A percentile compares a stretch with the other conserved stretches of the same genome.
Evolutionary conservation across 2,329 filamentous ascomycete genomes (phyloP).

Genomic region (Colletotrichum acutatum): DNA sequence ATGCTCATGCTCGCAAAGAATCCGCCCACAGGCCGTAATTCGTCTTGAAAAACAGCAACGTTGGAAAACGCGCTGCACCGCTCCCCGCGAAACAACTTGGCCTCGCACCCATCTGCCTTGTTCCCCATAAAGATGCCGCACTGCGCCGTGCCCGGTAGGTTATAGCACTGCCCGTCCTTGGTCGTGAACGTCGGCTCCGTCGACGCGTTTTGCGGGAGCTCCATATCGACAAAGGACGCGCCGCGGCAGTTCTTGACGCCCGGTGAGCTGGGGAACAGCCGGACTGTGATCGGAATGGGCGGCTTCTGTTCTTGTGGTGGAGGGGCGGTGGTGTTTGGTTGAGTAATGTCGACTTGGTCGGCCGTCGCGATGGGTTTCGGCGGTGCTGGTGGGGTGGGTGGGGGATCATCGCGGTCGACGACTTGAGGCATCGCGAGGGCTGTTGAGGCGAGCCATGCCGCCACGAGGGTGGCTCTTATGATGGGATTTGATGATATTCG

Average conservation of each 20-base stretch:
- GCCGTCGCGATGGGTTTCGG: slow-evolving; percentile 19
- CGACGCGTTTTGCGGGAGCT: slow-evolving; percentile 20
- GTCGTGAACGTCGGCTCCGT: slow-evolving; percentile 9
- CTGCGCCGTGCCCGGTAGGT: slow-evolving; percentile 23
- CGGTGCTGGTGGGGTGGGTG: neutral
- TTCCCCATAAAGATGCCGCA: slow-evolving; percentile 29
- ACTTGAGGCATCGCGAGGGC: slow-evolving; percentile 15
- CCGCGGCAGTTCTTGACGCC: slow-evolving; percentile 31
- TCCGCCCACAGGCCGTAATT: slow-evolving; percentile 24
- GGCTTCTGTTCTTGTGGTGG: neutral
- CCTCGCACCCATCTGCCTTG: slow-evolving; percentile 34
- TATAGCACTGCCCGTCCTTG: slow-evolving; percentile 28
- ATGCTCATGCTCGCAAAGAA: slow-evolving; percentile 30
- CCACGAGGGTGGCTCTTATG: neutral
- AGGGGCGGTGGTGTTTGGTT: neutral
- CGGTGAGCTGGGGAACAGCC: slow-evolving; percentile 25
- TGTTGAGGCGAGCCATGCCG: slow-evolving; percentile 17
- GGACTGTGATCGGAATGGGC: slow-evolving; percentile 25
- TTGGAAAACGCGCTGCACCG: slow-evolving; percentile 24
- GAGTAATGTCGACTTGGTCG: slow-evolving; percentile 18
- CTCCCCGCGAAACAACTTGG: slow-evolving; percentile 23
- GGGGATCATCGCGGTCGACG: slow-evolving; percentile 25
- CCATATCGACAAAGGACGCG: slow-evolving; percentile 5
- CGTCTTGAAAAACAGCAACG: slow-evolving; percentile 30
- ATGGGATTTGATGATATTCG: slow-evolving; percentile 8